phyloP scores from a whole-genome alignment of 2,329 filamentous ascomycete genomes.

The Ophidiomyces ophidiicola region DNA sequence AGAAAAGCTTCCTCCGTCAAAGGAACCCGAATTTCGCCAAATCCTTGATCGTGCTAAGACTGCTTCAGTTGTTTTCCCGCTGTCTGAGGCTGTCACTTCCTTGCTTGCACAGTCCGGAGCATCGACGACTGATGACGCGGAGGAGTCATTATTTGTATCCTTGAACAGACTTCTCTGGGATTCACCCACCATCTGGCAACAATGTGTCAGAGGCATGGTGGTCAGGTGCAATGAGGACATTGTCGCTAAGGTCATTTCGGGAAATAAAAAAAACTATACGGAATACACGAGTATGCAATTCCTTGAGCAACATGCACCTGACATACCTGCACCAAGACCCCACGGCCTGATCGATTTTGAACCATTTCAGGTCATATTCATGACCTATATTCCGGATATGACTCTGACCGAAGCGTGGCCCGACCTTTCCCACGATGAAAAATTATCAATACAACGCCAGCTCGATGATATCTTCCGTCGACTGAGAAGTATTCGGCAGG shows the following conservation, averaged over 20 bases:
- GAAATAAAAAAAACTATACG: constrained; percentile 14
- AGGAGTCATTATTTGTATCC: constrained; percentile 12
- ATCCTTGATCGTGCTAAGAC: constrained; percentile 17
- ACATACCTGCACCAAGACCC: constrained; percentile 21
- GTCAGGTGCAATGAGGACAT: constrained; percentile 19
- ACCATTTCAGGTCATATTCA: constrained; percentile 21
- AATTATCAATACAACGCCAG: constrained; percentile 12
- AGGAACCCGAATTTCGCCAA: constrained; percentile 17
- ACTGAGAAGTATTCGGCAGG: constrained; percentile 17
- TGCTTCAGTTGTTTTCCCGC: constrained; percentile 18
- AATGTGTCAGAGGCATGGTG: constrained; percentile 17
- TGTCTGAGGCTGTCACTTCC: constrained; percentile 17
- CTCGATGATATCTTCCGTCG: constrained; percentile 16
- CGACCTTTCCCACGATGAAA: constrained; percentile 17
- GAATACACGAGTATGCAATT: constrained; percentile 22
- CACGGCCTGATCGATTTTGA: constrained; percentile 21
- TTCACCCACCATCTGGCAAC: constrained; percentile 20
- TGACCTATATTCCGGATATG: constrained; percentile 20
- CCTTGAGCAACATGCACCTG: constrained; percentile 17
- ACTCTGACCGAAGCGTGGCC: constrained; percentile 20
- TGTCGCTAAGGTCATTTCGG: constrained; percentile 17
- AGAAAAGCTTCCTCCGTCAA: constrained; percentile 4
- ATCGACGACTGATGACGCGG: not conserved
- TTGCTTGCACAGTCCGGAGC: constrained; percentile 13
- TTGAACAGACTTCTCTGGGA: constrained; percentile 18